Conservation (phyloP, 768 basidiomycete species). For the Erythrobasidium yunnanense region DNA sequence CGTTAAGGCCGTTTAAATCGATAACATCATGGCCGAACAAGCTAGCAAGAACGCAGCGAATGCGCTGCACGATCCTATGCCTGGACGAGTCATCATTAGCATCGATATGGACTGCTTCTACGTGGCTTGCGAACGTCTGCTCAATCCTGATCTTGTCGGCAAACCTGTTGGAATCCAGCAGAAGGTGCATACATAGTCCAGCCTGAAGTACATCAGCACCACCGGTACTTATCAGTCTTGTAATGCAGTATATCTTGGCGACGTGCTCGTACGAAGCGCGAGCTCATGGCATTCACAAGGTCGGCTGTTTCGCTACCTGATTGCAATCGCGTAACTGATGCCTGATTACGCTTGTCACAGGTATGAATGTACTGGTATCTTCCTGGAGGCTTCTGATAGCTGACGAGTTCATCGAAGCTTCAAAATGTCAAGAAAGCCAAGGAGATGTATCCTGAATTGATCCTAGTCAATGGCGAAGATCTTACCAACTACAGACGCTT, state of each 20-base stretch:
- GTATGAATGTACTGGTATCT: no score
- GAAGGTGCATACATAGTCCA: conserved; percentile 34
- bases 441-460: conserved; percentile 28
- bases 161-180: conserved; percentile 31
- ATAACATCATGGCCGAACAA: no score
- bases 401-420: background rate
- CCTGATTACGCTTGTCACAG: no score
- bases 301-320: background rate
- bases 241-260: conserved; percentile 33
- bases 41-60: no score
- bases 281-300: conserved; percentile 34
- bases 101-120: conserved; percentile 35
- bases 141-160: conserved; percentile 30
- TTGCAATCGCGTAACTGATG: no score
- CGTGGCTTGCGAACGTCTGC: conserved; percentile 31
- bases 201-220: no score
- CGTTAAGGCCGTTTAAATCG: no score
- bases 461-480: conserved; percentile 36
- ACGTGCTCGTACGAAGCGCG: conserved; percentile 36
- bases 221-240: no score
- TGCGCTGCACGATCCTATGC: no score
- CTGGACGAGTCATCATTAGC: no score
- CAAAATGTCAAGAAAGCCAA: conserved; percentile 29
- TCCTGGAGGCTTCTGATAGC: no score
- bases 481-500: conserved; percentile 34